Percentiles rank a stretch among this genome's conserved stretches.
Evolutionary conservation across 805 yeast species (phyloP).

Genomic region (Candida michaelii): DNA sequence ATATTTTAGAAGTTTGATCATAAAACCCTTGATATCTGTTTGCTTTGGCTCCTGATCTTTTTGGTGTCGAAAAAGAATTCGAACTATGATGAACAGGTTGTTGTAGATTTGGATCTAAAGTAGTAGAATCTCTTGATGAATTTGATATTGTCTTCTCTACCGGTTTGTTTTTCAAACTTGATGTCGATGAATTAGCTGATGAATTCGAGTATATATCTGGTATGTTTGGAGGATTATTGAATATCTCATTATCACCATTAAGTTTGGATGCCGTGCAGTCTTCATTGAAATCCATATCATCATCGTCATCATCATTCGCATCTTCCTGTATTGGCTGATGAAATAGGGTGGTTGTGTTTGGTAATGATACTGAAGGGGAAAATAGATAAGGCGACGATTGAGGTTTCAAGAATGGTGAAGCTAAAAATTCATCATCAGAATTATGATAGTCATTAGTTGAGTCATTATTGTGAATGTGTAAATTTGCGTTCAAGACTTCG

Average conservation of each 20-base stretch:
- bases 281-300: background rate
- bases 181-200: conserved; percentile 35
- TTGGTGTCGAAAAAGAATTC: conserved; percentile 17
- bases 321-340: conserved; percentile 32
- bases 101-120: background rate
- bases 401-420: conserved; percentile 31
- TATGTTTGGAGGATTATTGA: conserved; percentile 24
- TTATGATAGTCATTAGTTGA: conserved; percentile 12
- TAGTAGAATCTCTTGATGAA: conserved; percentile 30
- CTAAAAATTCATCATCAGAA: conserved; percentile 27
- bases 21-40: conserved; percentile 48
- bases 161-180: conserved; percentile 26
- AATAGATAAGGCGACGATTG: conserved; percentile 12
- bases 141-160: conserved; percentile 36
- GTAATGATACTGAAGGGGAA: conserved; percentile 18
- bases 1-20: conserved; percentile 43
- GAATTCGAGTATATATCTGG: conserved; percentile 25
- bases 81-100: conserved; percentile 6
- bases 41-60: conserved; percentile 45
- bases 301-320: conserved; percentile 14
- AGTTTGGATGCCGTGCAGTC: background rate
- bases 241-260: conserved; percentile 16
- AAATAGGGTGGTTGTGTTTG: conserved; percentile 20
- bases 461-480: conserved; percentile 23
- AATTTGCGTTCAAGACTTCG: conserved; percentile 33